Conservation (phyloP, 345 rosid species). For the Lepidium didymum region DNA sequence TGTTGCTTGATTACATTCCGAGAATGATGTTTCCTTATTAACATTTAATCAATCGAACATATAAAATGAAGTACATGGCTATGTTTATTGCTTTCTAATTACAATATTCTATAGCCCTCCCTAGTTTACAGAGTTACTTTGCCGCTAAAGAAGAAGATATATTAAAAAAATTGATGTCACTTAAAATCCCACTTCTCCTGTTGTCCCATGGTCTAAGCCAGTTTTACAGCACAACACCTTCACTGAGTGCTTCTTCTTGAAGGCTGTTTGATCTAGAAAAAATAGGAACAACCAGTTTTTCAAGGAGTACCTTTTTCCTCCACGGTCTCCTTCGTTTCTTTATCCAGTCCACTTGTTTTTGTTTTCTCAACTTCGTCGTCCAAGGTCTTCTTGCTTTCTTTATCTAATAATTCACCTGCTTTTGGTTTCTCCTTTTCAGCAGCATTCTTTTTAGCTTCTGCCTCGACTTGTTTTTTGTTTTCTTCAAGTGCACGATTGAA, state of each 20-base stretch:
- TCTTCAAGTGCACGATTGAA: constrained; percentile 76
- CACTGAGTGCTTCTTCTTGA: neutral
- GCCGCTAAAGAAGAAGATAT: neutral
- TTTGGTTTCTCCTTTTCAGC: constrained; percentile 42
- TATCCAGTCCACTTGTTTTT: constrained; percentile 8
- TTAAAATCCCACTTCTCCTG: neutral
- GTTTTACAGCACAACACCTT: neutral
- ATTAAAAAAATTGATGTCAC: neutral
- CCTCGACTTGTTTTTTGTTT: constrained; percentile 69
- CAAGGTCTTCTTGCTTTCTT: constrained; percentile 29
- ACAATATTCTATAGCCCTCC: constrained; percentile 4
- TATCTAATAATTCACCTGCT: constrained; percentile 30
- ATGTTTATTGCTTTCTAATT: constrained; percentile 9
- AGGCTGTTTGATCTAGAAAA: neutral
- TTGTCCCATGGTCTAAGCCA: neutral
- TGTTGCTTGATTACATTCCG: neutral
- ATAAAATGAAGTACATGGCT: neutral
- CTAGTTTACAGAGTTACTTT: constrained; percentile 17
- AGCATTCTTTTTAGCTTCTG: constrained; percentile 53
- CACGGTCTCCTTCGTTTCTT: neutral
- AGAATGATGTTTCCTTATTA: neutral
- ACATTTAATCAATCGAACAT: neutral
- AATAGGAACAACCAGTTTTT: neutral
- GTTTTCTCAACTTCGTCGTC: constrained; percentile 2
- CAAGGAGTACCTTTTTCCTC: neutral